Conservation (phyloP, 176 grass and related monocot species). For the Poa annua region DNA sequence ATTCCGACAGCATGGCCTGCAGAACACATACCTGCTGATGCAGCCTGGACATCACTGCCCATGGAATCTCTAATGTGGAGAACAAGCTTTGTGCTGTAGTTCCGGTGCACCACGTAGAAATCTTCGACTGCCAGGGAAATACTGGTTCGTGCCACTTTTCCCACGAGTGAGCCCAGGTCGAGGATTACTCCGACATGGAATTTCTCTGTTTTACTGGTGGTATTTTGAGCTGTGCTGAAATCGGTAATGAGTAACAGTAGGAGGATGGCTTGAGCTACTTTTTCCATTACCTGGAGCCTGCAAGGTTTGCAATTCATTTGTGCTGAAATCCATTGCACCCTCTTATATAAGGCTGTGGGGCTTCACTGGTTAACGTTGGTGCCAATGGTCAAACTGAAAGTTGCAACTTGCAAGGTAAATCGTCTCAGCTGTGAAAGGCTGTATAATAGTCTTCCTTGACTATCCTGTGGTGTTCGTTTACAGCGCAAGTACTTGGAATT, state of each 20-base stretch:
- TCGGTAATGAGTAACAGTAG: background rate
- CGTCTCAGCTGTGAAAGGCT: background rate
- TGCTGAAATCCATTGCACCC: background rate
- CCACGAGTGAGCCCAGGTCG: conserved; percentile 42
- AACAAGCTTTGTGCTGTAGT: conserved; percentile 49
- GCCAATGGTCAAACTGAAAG: conserved; percentile 20
- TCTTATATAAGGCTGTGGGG: background rate
- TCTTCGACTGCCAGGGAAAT: conserved; percentile 61
- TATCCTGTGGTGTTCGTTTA: background rate
- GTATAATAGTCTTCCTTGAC: background rate
- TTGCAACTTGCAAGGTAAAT: conserved; percentile 28
- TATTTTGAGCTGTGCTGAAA: conserved; percentile 14
- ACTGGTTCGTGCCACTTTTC: conserved; percentile 50
- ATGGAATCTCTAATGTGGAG: conserved; percentile 51
- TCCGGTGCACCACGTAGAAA: conserved; percentile 48
- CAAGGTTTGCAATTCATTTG: background rate
- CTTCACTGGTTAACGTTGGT: background rate
- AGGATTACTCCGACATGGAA: conserved; percentile 70
- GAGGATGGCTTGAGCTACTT: background rate
- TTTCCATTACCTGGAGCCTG: background rate
- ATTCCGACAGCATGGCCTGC: background rate
- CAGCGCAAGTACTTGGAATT: background rate
- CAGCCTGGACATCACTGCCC: conserved; percentile 33
- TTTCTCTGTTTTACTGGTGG: conserved; percentile 4
- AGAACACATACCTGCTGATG: conserved; percentile 54